Base-by-base conservation (phyloP, 805 yeast species). In the Lachancea quebecensis region DNA sequence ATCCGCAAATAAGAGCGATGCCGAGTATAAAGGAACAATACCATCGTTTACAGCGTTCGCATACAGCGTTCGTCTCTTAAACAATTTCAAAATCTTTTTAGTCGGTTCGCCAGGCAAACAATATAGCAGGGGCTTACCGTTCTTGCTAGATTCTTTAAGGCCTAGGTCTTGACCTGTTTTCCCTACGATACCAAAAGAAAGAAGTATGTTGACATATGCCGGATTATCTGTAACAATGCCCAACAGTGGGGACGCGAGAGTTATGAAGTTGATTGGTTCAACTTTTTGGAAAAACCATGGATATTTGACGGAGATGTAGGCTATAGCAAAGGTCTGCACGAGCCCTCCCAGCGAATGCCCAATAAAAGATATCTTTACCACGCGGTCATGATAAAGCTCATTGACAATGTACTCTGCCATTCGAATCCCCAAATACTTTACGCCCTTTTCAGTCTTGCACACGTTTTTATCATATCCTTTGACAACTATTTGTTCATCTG, bases 331-430 rank as follows among this genome's bases (percentile, higher is more conserved):
- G 0, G 88, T 75, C 60, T 85, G 95, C 3, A 81, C 77, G 35
- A 82, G 63, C 0, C 95, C 95, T 38, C 95, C 95, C 25, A 85
- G 61, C 0, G 93, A 85, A 60, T 85, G 95, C 0, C 85, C 89
- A 37, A 85, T 68, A 55, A 85, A 85, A 1, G 95, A 85, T 7
- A 85, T 77, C 50, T 75, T 78, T 1, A 48, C 46, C 0, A 81
- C 71, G 1, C 66, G 54, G 3, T 71, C 74, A 44, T 70, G 66
- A 30, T 73, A 71, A 1, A 72, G 55, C 15, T 72, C 66, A 16
- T 76, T 63, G 0, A 82, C 68, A 27, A 85, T 69, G 56, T 70
- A 81, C 52, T 84, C 87, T 0, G 86, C 93, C 18, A 83, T 69
- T 36, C 83, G 69, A 48, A 80, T 75, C 1, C 95, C 95, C 48